A percentile compares a stretch with the other conserved stretches of the same genome.
Evolutionary conservation across 192 early-diverging fungal species (phyloP).

Genomic region (Backusella circina): DNA sequence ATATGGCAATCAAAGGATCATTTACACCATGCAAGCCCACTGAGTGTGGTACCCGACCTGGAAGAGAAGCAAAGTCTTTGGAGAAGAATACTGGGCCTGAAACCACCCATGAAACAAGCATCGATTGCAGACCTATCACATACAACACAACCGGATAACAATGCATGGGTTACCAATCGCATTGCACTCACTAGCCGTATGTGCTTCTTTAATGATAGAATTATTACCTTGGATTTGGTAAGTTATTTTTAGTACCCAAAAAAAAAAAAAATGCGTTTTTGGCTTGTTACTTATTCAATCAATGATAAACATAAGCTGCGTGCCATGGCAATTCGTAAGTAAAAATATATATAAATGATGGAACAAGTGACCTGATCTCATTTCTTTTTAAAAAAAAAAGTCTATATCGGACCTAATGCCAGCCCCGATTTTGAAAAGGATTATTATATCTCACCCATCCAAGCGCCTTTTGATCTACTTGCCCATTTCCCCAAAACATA

Average conservation of each 20-base stretch:
- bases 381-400: slow-evolving; percentile 31
- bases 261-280: too few species aligned
- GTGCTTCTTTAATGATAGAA: slow-evolving; percentile 83
- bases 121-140: neutral
- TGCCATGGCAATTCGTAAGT: slow-evolving; percentile 54
- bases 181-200: slow-evolving; percentile 73
- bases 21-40: slow-evolving; percentile 64
- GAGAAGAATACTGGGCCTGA: slow-evolving; percentile 22
- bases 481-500: slow-evolving; percentile 89
- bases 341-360: neutral
- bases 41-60: slow-evolving; percentile 47
- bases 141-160: neutral
- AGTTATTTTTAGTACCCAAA: too few species aligned
- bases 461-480: slow-evolving; percentile 81
- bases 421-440: slow-evolving; percentile 73
- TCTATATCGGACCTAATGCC: slow-evolving; percentile 85
- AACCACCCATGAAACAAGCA: slow-evolving; percentile 9
- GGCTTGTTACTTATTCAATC: too few species aligned
- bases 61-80: slow-evolving; percentile 36
- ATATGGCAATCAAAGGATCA: slow-evolving; percentile 55
- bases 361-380: neutral
- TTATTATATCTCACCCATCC: slow-evolving; percentile 82
- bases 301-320: slow-evolving; percentile 44
- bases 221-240: slow-evolving; percentile 78
- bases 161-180: slow-evolving; percentile 40